A percentile compares a stretch with the other conserved stretches of the same genome.
Evolutionary conservation across 2,329 filamentous ascomycete genomes (phyloP).

Genomic region (Exophiala spinifera): DNA sequence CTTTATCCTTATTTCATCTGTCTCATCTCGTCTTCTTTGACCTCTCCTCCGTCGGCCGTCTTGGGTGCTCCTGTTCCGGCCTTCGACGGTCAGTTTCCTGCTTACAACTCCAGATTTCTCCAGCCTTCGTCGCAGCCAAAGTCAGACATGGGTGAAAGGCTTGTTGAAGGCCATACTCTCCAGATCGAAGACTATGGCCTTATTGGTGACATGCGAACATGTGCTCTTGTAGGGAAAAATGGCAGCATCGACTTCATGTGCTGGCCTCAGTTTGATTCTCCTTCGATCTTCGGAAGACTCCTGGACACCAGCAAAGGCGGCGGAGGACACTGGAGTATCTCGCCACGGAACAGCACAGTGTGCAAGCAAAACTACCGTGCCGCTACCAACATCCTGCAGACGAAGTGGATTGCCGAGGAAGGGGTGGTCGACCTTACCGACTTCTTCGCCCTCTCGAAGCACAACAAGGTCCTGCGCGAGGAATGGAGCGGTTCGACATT

Average conservation of each 20-base stretch:
- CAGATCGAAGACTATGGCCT: constrained; percentile 73
- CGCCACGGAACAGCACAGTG: constrained; percentile 50
- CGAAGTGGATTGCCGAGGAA: constrained; percentile 72
- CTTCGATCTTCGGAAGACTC: constrained; percentile 70
- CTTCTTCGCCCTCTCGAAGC: constrained; percentile 70
- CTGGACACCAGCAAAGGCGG: constrained; percentile 73
- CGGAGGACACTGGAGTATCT: constrained; percentile 60
- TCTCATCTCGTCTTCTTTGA: not conserved
- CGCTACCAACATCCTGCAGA: constrained; percentile 71
- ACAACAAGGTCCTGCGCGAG: constrained; percentile 42
- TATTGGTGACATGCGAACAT: constrained; percentile 78
- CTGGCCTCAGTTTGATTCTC: constrained; percentile 78
- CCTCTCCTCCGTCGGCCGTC: no score
- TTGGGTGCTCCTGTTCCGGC: no score
- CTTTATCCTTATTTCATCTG: not conserved
- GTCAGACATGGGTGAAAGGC: not conserved
- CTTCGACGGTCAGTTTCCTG: not conserved
- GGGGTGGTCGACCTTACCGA: constrained; percentile 71
- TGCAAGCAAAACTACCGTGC: constrained; percentile 77
- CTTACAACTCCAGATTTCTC: not conserved
- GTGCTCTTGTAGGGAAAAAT: constrained; percentile 70
- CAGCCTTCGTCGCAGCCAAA: not conserved
- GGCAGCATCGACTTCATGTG: constrained; percentile 76
- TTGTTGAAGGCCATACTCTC: constrained; percentile 1
- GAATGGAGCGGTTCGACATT: constrained; percentile 41